Conservation (phyloP, 1,284 basidiomycete species). For the Puccinia polysora region DNA sequence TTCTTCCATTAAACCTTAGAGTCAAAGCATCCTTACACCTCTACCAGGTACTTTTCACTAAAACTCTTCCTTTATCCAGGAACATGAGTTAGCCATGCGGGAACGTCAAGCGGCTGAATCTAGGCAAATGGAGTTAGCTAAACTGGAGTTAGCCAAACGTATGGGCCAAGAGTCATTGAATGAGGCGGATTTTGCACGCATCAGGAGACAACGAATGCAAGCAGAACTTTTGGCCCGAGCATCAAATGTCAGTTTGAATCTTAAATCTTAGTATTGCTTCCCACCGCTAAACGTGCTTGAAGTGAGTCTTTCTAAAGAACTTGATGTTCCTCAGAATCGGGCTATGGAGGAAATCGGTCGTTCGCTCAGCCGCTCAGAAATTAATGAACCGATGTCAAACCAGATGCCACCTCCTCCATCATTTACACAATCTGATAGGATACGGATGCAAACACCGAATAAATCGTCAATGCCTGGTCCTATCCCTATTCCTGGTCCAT, state of each 20-base stretch:
- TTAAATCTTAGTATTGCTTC: not conserved
- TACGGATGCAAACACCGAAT: constrained; percentile 1
- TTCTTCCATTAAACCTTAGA: not conserved
- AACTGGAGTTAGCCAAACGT: constrained; percentile 43
- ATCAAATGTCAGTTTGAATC: constrained; percentile 12
- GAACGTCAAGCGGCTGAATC: constrained; percentile 34
- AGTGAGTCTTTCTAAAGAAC: not conserved
- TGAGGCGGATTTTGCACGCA: constrained; percentile 42
- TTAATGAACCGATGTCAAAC: constrained; percentile 5
- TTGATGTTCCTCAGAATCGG: constrained; percentile 22
- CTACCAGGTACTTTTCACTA: not conserved
- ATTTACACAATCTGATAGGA: not conserved
- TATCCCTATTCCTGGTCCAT: constrained; percentile 9
- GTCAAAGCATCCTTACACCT: not conserved
- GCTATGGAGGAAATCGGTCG: constrained; percentile 19
- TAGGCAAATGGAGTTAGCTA: constrained; percentile 36
- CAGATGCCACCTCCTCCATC: constrained; percentile 19
- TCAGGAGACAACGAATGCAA: constrained; percentile 41
- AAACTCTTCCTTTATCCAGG: constrained; percentile 3
- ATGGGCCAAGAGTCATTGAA: constrained; percentile 35
- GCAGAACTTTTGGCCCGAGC: constrained; percentile 37
- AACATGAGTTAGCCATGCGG: constrained; percentile 36
- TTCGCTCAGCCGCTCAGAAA: not conserved
- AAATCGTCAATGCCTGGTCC: constrained; percentile 14
- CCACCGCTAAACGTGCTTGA: not conserved